Conservation (phyloP, 1,284 basidiomycete genomes). For the Pseudozyma thailandica region DNA sequence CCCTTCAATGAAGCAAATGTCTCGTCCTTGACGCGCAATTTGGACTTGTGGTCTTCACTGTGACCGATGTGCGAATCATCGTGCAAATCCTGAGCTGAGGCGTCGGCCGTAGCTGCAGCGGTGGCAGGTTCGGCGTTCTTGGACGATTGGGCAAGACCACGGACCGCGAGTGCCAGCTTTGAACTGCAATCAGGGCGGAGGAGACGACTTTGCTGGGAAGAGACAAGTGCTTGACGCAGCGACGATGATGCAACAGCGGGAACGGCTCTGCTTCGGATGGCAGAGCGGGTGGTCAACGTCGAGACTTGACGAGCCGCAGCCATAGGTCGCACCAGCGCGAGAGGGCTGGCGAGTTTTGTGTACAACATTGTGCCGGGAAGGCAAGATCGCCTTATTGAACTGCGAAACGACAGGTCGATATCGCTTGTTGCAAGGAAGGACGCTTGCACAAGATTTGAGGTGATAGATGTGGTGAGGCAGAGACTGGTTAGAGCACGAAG, state of each 20-base stretch:
- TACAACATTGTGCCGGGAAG: slow-evolving; percentile 27
- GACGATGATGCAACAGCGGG: slow-evolving; percentile 1
- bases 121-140: slow-evolving; percentile 16
- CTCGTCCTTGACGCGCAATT: slow-evolving; percentile 27
- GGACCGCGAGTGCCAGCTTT: slow-evolving; percentile 16
- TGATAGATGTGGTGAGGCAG: background rate
- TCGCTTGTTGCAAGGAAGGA: slow-evolving; percentile 1
- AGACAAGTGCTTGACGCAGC: slow-evolving; percentile 2
- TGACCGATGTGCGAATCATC: background rate
- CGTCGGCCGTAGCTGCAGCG: slow-evolving; percentile 11
- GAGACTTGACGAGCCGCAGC: slow-evolving; percentile 32
- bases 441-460: slow-evolving; percentile 9
- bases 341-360: slow-evolving; percentile 30
- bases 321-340: slow-evolving; percentile 23
- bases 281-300: slow-evolving; percentile 20
- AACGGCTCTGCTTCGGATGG: slow-evolving; percentile 8
- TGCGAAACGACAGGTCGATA: background rate
- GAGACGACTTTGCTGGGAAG: slow-evolving; percentile 1
- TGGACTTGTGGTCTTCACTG: background rate
- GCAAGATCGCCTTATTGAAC: background rate
- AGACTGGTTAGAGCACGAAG: background rate
- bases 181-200: slow-evolving; percentile 5
- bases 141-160: slow-evolving; percentile 22
- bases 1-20: slow-evolving; percentile 56
- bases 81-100: background rate